Conservation (phyloP, 139 green algal genomes). For the Pseudopediastrum boryanum region DNA sequence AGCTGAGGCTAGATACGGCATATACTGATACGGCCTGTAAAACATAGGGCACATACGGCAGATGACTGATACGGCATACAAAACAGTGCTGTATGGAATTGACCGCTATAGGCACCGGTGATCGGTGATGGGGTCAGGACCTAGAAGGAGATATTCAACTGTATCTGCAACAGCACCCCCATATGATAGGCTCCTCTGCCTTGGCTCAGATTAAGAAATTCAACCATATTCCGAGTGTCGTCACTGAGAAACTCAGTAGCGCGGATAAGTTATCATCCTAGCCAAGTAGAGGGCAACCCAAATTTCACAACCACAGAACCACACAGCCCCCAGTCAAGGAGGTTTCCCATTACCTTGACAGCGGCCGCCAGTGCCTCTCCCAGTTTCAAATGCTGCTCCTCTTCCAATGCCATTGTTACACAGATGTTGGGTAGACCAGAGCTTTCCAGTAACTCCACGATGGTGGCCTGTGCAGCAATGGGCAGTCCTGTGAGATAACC, state of each 20-base stretch:
- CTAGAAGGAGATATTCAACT: too few species aligned
- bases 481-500: not conserved
- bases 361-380: conserved; percentile 64
- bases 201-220: not conserved
- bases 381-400: conserved; percentile 39
- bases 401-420: conserved; percentile 39
- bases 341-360: conserved; percentile 48
- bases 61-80: too few species aligned
- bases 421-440: conserved; percentile 47
- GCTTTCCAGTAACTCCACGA: conserved; percentile 64
- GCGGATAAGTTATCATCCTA: not conserved
- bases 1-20: too few species aligned
- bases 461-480: conserved; percentile 37
- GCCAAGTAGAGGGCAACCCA: not conserved
- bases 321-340: not conserved
- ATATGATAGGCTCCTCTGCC: not conserved
- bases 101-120: too few species aligned
- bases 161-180: too few species aligned
- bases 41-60: too few species aligned
- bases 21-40: too few species aligned
- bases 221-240: not conserved
- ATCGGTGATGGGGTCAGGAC: too few species aligned
- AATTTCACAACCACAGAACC: not conserved
- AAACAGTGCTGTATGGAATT: too few species aligned
- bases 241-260: not conserved